phyloP scores from a whole-genome alignment of 2,329 filamentous ascomycete genomes.

The Penicillium sumatraense region DNA sequence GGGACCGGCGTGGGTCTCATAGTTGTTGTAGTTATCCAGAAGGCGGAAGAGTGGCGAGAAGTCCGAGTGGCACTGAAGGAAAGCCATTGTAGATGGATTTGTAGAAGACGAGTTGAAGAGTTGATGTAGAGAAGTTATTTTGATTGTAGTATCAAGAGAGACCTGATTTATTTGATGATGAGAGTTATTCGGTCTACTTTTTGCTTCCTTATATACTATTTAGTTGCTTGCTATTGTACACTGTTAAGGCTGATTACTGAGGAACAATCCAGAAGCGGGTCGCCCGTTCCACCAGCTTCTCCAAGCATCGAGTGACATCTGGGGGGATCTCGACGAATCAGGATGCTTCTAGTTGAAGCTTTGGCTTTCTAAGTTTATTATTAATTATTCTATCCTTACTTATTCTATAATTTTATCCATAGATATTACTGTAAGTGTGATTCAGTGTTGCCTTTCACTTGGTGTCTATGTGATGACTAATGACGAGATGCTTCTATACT shows the following conservation, averaged over 20 bases:
- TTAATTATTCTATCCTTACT: no score
- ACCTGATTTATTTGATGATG: neutral
- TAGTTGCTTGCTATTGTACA: neutral
- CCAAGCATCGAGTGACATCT: conserved; percentile 8
- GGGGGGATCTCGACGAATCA: neutral
- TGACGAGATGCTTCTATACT: no score
- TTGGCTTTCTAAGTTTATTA: neutral
- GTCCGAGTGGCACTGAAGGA: conserved; percentile 43
- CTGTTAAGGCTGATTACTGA: neutral
- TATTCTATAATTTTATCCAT: no score
- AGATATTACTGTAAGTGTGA: no score
- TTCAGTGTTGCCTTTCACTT: no score
- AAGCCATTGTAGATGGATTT: conserved; percentile 41
- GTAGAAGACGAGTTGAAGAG: conserved; percentile 9
- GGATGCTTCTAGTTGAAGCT: neutral
- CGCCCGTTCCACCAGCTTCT: conserved; percentile 19
- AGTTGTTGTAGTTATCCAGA: conserved; percentile 48
- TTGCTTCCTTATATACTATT: conserved; percentile 15
- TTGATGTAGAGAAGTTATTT: neutral
- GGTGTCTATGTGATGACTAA: no score
- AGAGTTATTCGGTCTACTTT: neutral
- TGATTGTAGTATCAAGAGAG: neutral
- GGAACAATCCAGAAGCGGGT: conserved; percentile 24
- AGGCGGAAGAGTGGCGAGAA: conserved; percentile 49
- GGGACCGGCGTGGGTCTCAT: no score